Conservation (phyloP, 805 yeast species). For the Pichia gijzeniarum region DNA sequence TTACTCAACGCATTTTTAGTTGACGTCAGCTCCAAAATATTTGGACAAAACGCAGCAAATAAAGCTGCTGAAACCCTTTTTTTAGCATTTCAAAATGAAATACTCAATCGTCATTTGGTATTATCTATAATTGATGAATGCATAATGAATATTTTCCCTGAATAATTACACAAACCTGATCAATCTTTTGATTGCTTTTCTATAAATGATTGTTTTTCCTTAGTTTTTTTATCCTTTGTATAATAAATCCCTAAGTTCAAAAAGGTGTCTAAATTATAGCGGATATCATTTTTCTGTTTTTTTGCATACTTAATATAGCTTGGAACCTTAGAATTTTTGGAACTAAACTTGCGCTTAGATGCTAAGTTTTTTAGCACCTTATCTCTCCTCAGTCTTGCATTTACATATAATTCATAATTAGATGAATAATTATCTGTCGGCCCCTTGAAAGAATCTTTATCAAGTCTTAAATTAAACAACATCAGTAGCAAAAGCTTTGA, state of each 20-base stretch:
- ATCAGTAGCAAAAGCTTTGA: neutral
- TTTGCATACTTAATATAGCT: neutral
- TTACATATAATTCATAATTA: neutral
- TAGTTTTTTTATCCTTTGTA: neutral
- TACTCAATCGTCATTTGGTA: constrained; percentile 58
- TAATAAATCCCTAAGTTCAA: neutral
- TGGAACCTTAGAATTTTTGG: neutral
- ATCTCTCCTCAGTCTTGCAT: neutral
- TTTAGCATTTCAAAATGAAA: constrained; percentile 66
- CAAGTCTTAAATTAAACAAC: constrained; percentile 6
- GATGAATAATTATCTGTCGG: constrained; percentile 7
- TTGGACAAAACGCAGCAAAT: constrained; percentile 60
- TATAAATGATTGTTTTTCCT: neutral
- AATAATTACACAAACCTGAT: constrained; percentile 6
- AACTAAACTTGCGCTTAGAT: neutral
- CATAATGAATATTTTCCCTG: constrained; percentile 41
- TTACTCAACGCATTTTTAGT: constrained; percentile 51
- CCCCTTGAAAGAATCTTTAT: constrained; percentile 5
- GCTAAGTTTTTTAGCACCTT: neutral
- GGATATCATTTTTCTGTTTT: constrained; percentile 1
- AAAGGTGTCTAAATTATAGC: constrained; percentile 5
- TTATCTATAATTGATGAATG: constrained; percentile 54
- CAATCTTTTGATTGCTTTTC: neutral
- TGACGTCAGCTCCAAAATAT: constrained; percentile 64
- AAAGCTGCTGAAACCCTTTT: constrained; percentile 57